Evolutionary conservation across 257 asterid species (phyloP).

Genomic region (Voacanga thouarsii): DNA sequence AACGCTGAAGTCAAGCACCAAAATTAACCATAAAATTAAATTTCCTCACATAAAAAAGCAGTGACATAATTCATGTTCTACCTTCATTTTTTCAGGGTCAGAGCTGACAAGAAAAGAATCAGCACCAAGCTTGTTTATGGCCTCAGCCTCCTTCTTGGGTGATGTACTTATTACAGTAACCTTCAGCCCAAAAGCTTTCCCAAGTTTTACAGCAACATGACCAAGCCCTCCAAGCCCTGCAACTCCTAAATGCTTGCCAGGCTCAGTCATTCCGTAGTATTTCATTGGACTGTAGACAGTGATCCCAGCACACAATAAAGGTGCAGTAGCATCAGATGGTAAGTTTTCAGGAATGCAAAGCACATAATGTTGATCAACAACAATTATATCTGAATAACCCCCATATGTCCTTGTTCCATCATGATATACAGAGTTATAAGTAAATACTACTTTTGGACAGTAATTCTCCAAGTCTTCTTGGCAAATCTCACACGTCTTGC

Average conservation of each 20-base stretch:
- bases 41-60: background rate
- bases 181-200: slow-evolving; percentile 64
- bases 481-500: slow-evolving; percentile 50
- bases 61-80: background rate
- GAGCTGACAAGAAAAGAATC: slow-evolving; percentile 49
- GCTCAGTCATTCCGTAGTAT: slow-evolving; percentile 51
- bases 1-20: background rate
- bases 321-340: slow-evolving; percentile 53
- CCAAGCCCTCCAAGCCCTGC: slow-evolving; percentile 76
- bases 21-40: background rate
- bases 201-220: slow-evolving; percentile 67
- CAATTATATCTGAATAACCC: slow-evolving; percentile 55
- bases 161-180: slow-evolving; percentile 70
- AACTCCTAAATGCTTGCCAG: slow-evolving; percentile 62
- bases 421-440: slow-evolving; percentile 35
- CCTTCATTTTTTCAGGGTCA: slow-evolving; percentile 47
- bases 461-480: slow-evolving; percentile 53
- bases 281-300: slow-evolving; percentile 68
- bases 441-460: slow-evolving; percentile 40
- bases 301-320: slow-evolving; percentile 68
- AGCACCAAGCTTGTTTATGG: slow-evolving; percentile 52
- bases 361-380: slow-evolving; percentile 54
- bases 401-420: slow-evolving; percentile 66
- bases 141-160: slow-evolving; percentile 45
- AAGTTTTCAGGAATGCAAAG: slow-evolving; percentile 50